These are phyloP conservation scores for Cephaloascus albidus DNA, from an alignment of 805 yeast genomes.

Conservation along the genomic window DNA sequence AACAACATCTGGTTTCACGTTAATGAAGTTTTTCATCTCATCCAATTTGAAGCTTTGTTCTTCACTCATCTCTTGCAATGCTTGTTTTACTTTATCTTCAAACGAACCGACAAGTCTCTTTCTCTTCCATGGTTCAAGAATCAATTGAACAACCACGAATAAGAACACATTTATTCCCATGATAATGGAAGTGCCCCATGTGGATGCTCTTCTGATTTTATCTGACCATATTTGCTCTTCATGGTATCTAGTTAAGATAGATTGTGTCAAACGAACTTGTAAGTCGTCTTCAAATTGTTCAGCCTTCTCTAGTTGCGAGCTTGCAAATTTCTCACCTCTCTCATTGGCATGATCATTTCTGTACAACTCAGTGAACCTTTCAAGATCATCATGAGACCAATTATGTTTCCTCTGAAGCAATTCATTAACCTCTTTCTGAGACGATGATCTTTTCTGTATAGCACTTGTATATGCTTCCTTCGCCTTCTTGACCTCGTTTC, in stretches of 20 bases:
- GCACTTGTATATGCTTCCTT: constrained; percentile 52
- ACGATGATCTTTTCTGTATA: constrained; percentile 48
- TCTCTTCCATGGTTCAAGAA: constrained; percentile 94
- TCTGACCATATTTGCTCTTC: constrained; percentile 99
- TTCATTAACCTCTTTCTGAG: constrained; percentile 84
- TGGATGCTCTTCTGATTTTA: constrained; percentile 84
- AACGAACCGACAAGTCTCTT: constrained; percentile 71
- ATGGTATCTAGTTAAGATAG: constrained; percentile 81
- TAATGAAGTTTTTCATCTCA: background rate
- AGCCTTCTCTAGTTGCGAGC: constrained; percentile 34
- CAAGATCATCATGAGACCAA: constrained; percentile 77
- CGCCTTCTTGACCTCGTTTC: constrained; percentile 34
- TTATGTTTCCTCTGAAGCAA: constrained; percentile 72
- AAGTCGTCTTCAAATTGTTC: constrained; percentile 62
- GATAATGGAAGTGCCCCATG: constrained; percentile 91
- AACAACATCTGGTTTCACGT: background rate
- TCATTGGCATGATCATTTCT: constrained; percentile 74
- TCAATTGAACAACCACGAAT: constrained; percentile 72
- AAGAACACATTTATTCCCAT: constrained; percentile 81
- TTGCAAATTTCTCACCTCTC: constrained; percentile 43
- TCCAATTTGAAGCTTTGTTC: background rate
- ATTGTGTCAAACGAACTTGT: constrained; percentile 59
- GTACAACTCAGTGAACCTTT: constrained; percentile 74
- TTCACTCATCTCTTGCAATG: constrained; percentile 8
- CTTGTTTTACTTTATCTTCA: constrained; percentile 64